Conservation (phyloP, 306 rosid genomes). For the apple (Malus domestica) region DNA sequence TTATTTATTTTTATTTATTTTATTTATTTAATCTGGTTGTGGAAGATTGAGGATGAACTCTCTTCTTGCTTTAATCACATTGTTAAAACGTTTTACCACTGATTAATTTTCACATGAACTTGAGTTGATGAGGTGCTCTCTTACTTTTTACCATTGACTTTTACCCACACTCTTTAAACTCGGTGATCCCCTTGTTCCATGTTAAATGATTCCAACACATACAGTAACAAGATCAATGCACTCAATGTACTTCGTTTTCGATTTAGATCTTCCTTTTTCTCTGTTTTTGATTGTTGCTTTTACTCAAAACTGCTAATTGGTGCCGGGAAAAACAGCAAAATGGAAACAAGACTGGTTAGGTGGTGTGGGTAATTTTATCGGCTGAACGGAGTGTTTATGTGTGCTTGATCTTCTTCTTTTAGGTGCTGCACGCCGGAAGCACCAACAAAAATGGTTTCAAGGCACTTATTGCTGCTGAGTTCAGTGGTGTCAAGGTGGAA, state of each 20-base stretch:
- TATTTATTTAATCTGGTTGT: too few species aligned
- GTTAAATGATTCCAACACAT: not conserved
- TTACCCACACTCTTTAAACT: not conserved
- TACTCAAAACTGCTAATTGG: not conserved
- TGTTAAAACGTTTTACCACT: not conserved
- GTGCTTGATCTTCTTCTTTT: not conserved
- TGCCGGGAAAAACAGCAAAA: not conserved
- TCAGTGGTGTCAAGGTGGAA: constrained; percentile 47
- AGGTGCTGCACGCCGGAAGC: constrained; percentile 48
- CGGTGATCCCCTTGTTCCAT: not conserved
- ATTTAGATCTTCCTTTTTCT: not conserved
- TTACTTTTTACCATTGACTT: not conserved
- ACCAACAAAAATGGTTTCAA: constrained; percentile 51
- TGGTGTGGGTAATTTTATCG: not conserved
- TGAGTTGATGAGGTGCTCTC: not conserved
- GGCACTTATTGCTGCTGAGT: constrained; percentile 63
- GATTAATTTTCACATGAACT: not conserved
- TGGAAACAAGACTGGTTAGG: not conserved
- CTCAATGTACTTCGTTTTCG: not conserved
- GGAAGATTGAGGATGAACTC: not conserved
- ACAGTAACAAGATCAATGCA: not conserved
- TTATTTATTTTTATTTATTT: not conserved
- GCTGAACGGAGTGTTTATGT: not conserved
- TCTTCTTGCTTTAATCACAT: not conserved
- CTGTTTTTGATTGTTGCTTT: not conserved